A percentile compares a stretch with the other conserved stretches of the same genome.
These are phyloP conservation scores for Nicotiana tomentosiformis DNA, from an alignment of 257 asterid species.

Conservation along the genomic window DNA sequence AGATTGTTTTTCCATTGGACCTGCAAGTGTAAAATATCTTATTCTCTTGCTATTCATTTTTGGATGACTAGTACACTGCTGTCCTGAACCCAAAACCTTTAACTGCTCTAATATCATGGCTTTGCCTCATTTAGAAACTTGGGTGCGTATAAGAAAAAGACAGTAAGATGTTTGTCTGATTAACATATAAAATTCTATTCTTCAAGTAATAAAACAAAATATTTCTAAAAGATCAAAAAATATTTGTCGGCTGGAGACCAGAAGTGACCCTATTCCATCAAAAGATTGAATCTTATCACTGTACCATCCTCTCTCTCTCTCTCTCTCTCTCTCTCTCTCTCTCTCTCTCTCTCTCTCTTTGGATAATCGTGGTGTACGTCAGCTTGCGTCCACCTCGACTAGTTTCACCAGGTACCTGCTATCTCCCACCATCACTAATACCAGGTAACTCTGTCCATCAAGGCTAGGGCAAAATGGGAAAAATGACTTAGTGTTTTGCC, in stretches of 20 bases:
- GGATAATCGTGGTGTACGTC: too few relatives aligned
- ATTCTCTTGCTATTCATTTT: not conserved
- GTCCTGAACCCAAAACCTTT: not conserved
- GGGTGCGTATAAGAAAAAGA: too few relatives aligned
- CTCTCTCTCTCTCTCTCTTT: too few relatives aligned
- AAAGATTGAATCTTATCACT: not conserved
- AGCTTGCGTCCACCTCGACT: too few relatives aligned
- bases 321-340: too few relatives aligned
- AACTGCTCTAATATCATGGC: not conserved
- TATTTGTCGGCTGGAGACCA: not conserved
- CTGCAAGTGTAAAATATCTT: not conserved
- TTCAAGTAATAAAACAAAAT: not conserved
- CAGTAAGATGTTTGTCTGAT: not conserved
- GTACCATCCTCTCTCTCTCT: too few relatives aligned
- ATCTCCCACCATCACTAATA: too few relatives aligned
- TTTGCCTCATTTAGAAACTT: not conserved
- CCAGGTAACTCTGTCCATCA: too few relatives aligned
- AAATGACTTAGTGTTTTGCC: too few relatives aligned
- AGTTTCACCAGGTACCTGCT: too few relatives aligned
- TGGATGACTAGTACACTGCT: not conserved
- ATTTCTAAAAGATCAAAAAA: not conserved
- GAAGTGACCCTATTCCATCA: not conserved
- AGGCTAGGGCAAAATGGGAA: too few relatives aligned
- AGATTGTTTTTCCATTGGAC: not conserved
- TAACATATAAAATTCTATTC: not conserved